Evolutionary conservation across 306 rosid species (phyloP).

Genomic region (Echinosophora koreensis): DNA sequence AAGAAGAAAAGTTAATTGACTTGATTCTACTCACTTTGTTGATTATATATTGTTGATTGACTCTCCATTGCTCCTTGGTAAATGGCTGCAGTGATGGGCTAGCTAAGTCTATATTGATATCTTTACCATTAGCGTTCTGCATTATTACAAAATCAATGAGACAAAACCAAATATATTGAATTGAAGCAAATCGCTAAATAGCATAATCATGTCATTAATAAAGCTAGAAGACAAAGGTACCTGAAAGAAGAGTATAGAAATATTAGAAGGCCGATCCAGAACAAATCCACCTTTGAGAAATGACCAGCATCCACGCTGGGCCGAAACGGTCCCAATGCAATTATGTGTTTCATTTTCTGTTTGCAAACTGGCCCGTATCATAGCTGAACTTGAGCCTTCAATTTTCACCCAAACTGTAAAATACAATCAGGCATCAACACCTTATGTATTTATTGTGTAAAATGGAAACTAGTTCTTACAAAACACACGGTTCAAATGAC

Average conservation of each 20-base stretch:
- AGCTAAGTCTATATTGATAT: constrained; percentile 55
- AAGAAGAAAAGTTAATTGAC: not conserved
- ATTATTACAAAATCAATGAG: not conserved
- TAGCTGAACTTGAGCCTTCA: constrained; percentile 57
- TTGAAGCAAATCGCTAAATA: not conserved
- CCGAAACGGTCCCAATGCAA: constrained; percentile 81
- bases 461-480: not conserved
- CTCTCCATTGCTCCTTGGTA: constrained; percentile 71
- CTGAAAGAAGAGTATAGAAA: constrained; percentile 67
- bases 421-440: not conserved
- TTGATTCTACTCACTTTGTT: constrained; percentile 61
- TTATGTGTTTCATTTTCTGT: constrained; percentile 51
- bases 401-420: constrained; percentile 76
- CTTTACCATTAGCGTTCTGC: constrained; percentile 59
- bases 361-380: constrained; percentile 66
- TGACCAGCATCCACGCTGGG: constrained; percentile 87
- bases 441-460: no score
- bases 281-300: constrained; percentile 95
- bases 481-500: not conserved
- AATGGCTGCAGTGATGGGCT: constrained; percentile 86
- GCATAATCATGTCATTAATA: not conserved
- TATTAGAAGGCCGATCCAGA: constrained; percentile 52
- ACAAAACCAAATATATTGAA: not conserved
- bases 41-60: constrained; percentile 73
- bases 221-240: constrained; percentile 37